Evolutionary conservation across 805 yeast genomes (phyloP).

Genomic region (Lipomyces kockii): DNA sequence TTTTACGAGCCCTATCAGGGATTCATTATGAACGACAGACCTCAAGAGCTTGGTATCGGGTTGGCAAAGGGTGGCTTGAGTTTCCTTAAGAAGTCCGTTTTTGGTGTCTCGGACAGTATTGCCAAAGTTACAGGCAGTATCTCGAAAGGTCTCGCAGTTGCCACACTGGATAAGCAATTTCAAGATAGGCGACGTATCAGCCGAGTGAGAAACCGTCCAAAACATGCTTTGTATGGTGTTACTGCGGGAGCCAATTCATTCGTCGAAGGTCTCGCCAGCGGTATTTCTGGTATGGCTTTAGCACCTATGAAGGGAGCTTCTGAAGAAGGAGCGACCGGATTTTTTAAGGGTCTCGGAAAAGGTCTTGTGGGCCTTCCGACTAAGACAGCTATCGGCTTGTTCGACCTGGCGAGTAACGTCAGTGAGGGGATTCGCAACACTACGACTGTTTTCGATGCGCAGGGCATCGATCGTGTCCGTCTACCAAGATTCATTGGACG

Average conservation of each 20-base stretch:
- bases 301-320: constrained; percentile 91
- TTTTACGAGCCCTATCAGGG: constrained; percentile 98
- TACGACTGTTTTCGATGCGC: constrained; percentile 84
- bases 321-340: constrained; percentile 89
- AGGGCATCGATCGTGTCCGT: constrained; percentile 76
- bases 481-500: constrained; percentile 76
- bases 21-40: constrained; percentile 88
- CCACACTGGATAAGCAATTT: constrained; percentile 82
- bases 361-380: constrained; percentile 97
- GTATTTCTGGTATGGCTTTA: constrained; percentile 84
- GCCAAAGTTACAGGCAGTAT: constrained; percentile 91
- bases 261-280: constrained; percentile 83
- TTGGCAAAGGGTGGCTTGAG: constrained; percentile 95
- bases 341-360: constrained; percentile 89
- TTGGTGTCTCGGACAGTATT: constrained; percentile 91
- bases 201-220: constrained; percentile 76
- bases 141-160: constrained; percentile 91
- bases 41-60: constrained; percentile 94
- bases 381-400: constrained; percentile 91
- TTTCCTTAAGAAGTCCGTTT: constrained; percentile 91
- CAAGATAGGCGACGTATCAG: constrained; percentile 80
- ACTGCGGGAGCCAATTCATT: constrained; percentile 87
- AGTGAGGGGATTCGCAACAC: constrained; percentile 94
- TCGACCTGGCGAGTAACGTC: constrained; percentile 89
- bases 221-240: constrained; percentile 83